Evolutionary conservation across 1,284 basidiomycete species (phyloP).

Genomic region (Trichosporon faecale): DNA sequence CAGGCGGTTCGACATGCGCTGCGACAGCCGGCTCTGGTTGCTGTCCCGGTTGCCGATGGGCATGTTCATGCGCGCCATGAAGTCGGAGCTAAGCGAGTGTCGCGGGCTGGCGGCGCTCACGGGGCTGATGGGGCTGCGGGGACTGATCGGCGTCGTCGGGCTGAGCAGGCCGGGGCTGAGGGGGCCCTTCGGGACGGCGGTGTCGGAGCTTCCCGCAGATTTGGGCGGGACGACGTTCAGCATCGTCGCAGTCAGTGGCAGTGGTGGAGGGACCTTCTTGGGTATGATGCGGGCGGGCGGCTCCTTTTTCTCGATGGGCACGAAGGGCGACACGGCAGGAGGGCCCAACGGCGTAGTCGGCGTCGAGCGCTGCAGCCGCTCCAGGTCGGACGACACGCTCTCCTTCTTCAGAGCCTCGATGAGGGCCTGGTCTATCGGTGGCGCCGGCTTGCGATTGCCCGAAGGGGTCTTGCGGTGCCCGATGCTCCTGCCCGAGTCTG

Average conservation of each 20-base stretch:
- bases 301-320: background rate
- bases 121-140: background rate
- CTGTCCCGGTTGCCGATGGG: background rate
- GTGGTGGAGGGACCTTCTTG: background rate
- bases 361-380: conserved; percentile 1
- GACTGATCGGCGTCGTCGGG: background rate
- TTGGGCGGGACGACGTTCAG: background rate
- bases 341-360: background rate
- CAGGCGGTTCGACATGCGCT: conserved; percentile 8
- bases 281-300: background rate
- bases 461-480: conserved; percentile 8
- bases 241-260: conserved; percentile 4
- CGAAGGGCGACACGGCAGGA: background rate
- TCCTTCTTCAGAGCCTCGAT: conserved; percentile 9
- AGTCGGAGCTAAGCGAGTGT: background rate
- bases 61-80: background rate
- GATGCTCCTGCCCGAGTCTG: background rate
- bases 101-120: background rate
- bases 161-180: background rate
- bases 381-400: conserved; percentile 1
- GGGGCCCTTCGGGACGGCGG: background rate
- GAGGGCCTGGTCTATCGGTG: conserved; percentile 9
- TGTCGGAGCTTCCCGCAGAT: background rate
- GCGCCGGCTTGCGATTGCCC: conserved; percentile 14
- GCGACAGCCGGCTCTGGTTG: background rate